Conservation (phyloP, 768 basidiomycete species). For the Suillus brevipes region DNA sequence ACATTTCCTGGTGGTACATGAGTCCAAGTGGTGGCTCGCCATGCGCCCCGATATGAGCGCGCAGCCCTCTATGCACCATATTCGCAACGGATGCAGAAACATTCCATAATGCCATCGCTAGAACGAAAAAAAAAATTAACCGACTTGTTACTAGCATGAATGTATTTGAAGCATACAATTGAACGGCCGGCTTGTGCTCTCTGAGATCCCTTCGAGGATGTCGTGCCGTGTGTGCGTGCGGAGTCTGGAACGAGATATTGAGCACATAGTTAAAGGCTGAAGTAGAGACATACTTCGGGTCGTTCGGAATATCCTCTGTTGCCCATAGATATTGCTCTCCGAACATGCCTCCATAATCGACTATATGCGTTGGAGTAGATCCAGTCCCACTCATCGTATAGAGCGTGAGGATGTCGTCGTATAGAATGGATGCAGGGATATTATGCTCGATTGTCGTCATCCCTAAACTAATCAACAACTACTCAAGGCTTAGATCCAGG, state of each 20-base stretch:
- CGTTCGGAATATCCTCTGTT: slow-evolving; percentile 59
- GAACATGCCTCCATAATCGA: slow-evolving; percentile 72
- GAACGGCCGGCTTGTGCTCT: slow-evolving; percentile 58
- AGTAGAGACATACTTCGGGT: slow-evolving; percentile 53
- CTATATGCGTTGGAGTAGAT: slow-evolving; percentile 71
- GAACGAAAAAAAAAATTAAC: slow-evolving; percentile 5
- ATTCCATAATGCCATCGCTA: slow-evolving; percentile 68
- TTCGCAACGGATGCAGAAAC: slow-evolving; percentile 66
- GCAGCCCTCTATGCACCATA: slow-evolving; percentile 64
- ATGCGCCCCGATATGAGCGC: slow-evolving; percentile 70
- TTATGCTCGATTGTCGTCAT: slow-evolving; percentile 80
- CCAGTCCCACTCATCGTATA: slow-evolving; percentile 70
- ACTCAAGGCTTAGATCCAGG: background rate
- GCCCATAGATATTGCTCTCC: slow-evolving; percentile 76
- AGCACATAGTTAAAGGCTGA: background rate
- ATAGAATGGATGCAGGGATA: slow-evolving; percentile 62
- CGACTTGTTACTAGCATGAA: background rate
- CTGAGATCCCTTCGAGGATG: slow-evolving; percentile 56
- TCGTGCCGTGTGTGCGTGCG: slow-evolving; percentile 66
- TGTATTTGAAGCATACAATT: slow-evolving; percentile 46
- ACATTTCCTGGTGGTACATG: slow-evolving; percentile 80
- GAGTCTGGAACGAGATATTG: slow-evolving; percentile 42
- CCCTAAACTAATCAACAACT: slow-evolving; percentile 37
- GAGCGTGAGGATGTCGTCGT: slow-evolving; percentile 64
- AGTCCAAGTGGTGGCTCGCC: slow-evolving; percentile 70